These are phyloP conservation scores for Pichia sp. DNA, from an alignment of 1,139 yeast genomes.

Conservation along the genomic window DNA sequence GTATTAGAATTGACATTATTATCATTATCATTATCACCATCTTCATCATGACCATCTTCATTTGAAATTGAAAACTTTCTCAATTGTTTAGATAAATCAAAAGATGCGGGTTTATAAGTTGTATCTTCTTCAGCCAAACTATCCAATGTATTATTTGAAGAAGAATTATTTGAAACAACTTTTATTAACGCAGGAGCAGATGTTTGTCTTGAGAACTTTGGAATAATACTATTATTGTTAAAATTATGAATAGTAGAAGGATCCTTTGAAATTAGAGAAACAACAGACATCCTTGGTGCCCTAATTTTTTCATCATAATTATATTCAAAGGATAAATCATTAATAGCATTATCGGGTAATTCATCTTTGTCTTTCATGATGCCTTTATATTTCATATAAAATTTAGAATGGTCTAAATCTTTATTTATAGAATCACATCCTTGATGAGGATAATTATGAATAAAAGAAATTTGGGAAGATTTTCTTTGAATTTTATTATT, in stretches of 20 bases:
- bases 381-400: conserved; percentile 27
- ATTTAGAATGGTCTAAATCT: conserved; percentile 27
- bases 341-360: conserved; percentile 23
- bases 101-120: conserved; percentile 27
- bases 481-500: conserved; percentile 13
- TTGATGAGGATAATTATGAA: conserved; percentile 27
- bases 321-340: conserved; percentile 24
- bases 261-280: conserved; percentile 17
- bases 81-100: conserved; percentile 25
- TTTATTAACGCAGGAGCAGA: conserved; percentile 17
- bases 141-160: conserved; percentile 17
- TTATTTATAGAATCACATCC: conserved; percentile 24
- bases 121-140: conserved; percentile 10
- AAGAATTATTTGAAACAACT: conserved; percentile 9
- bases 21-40: not conserved
- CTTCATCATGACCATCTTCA: not conserved
- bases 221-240: not conserved
- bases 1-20: conserved; percentile 1
- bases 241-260: not conserved
- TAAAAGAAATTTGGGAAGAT: conserved; percentile 26
- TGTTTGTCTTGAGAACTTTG: conserved; percentile 6
- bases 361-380: conserved; percentile 27
- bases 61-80: conserved; percentile 20
- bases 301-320: conserved; percentile 31
- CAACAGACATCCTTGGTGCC: conserved; percentile 30